Conservation (phyloP, 1,284 basidiomycete genomes). For the Ganoderma meredithae region DNA sequence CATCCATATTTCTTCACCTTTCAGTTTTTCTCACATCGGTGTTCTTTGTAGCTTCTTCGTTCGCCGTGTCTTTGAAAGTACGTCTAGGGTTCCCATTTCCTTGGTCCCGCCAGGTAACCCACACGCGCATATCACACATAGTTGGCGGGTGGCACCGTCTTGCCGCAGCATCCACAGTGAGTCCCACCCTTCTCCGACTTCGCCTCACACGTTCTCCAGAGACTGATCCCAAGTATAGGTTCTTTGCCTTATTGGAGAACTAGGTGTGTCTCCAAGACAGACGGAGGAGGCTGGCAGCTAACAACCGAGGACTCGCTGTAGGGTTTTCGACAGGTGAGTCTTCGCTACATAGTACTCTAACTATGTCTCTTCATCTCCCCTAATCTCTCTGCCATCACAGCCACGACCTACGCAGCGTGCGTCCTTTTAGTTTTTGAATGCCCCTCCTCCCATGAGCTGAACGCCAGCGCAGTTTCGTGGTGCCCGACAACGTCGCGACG, state of each 20-base stretch:
- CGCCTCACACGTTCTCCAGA: not conserved
- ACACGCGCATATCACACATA: not conserved
- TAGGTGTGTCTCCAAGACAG: not conserved
- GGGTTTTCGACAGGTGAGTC: not conserved
- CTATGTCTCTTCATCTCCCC: not conserved
- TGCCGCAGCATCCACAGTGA: not conserved
- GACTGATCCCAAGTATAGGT: not conserved
- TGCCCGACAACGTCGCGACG: too few relatives aligned
- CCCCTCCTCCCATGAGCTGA: too few relatives aligned
- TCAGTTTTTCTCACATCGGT: too few relatives aligned
- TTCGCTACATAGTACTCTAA: not conserved
- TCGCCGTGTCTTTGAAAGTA: not conserved
- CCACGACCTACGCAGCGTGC: not conserved
- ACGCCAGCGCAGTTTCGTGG: too few relatives aligned
- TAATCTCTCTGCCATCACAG: not conserved
- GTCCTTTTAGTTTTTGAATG: too few relatives aligned
- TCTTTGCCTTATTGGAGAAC: not conserved
- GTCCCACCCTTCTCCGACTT: not conserved
- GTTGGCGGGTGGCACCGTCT: not conserved
- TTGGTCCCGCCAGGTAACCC: not conserved
- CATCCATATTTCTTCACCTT: not conserved
- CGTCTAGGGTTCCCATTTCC: not conserved
- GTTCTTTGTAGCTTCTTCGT: not conserved
- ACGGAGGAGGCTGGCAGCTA: not conserved
- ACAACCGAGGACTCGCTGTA: not conserved